These are phyloP conservation scores for Vitis rupestris DNA, from an alignment of 164 flowering plant genomes.

Conservation along the genomic window DNA sequence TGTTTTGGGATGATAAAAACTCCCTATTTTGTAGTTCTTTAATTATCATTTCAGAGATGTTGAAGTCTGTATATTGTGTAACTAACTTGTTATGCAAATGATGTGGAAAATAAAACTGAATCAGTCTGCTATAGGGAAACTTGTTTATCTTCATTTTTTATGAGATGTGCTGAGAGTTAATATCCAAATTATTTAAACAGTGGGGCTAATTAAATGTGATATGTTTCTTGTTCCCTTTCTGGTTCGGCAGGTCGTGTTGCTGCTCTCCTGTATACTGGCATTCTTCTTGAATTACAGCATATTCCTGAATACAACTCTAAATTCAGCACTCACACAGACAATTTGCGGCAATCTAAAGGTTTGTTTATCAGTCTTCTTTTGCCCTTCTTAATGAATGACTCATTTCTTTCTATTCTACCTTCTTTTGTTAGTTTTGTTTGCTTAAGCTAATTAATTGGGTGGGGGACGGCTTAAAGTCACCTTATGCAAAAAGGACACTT, in stretches of 20 bases:
- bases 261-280: constrained; percentile 81
- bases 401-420: not conserved
- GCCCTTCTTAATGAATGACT: no score
- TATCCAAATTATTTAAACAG: not conserved
- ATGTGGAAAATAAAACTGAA: no score
- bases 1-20: no score
- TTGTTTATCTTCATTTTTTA: no score
- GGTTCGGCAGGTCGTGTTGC: constrained; percentile 66
- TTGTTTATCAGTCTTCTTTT: not conserved
- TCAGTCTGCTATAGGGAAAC: no score
- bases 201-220: not conserved
- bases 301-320: constrained; percentile 87
- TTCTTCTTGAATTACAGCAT: constrained; percentile 82
- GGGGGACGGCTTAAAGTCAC: no score
- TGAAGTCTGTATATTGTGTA: no score
- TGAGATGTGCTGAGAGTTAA: not conserved
- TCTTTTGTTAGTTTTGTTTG: not conserved
- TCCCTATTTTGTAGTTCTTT: no score
- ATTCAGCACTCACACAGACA: constrained; percentile 91
- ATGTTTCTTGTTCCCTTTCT: not conserved
- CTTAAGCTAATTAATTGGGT: not conserved
- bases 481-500: not conserved
- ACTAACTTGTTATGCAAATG: no score
- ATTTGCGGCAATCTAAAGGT: constrained; percentile 97
- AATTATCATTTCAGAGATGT: no score